These are phyloP conservation scores for Lichenothelia convexa DNA, from an alignment of 495 filamentous ascomycete species.

Conservation along the genomic window DNA sequence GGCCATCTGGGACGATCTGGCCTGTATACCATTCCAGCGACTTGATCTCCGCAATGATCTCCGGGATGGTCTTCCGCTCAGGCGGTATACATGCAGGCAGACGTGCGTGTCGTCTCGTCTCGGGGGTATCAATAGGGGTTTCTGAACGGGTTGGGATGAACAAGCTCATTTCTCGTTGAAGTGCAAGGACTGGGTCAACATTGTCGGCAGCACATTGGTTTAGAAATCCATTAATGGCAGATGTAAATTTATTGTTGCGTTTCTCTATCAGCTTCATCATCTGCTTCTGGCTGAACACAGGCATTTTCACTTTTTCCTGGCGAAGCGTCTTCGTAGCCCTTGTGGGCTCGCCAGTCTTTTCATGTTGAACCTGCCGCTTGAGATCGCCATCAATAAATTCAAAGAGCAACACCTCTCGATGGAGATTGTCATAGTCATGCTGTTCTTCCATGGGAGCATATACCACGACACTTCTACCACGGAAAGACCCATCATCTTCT, in stretches of 20 bases:
- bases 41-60: slow-evolving; percentile 76
- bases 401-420: slow-evolving; percentile 59
- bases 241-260: slow-evolving; percentile 66
- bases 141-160: slow-evolving; percentile 32
- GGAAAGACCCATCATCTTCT: slow-evolving; percentile 26
- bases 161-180: slow-evolving; percentile 32
- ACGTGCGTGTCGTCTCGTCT: slow-evolving; percentile 13
- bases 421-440: slow-evolving; percentile 20
- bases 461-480: slow-evolving; percentile 15
- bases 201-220: slow-evolving; percentile 47
- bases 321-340: slow-evolving; percentile 43
- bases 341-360: slow-evolving; percentile 51
- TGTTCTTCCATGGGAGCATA: slow-evolving; percentile 13
- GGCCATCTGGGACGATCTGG: slow-evolving; percentile 88
- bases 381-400: slow-evolving; percentile 87
- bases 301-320: slow-evolving; percentile 79
- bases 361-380: slow-evolving; percentile 54
- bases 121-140: slow-evolving; percentile 31
- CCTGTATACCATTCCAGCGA: slow-evolving; percentile 68
- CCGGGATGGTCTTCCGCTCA: slow-evolving; percentile 62
- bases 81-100: slow-evolving; percentile 57
- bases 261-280: slow-evolving; percentile 84
- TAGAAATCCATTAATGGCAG: slow-evolving; percentile 61
- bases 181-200: slow-evolving; percentile 45
- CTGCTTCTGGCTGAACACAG: slow-evolving; percentile 81